These are phyloP conservation scores for Porpolomopsis calyptriformis DNA, from an alignment of 768 basidiomycete genomes.

Conservation along the genomic window DNA sequence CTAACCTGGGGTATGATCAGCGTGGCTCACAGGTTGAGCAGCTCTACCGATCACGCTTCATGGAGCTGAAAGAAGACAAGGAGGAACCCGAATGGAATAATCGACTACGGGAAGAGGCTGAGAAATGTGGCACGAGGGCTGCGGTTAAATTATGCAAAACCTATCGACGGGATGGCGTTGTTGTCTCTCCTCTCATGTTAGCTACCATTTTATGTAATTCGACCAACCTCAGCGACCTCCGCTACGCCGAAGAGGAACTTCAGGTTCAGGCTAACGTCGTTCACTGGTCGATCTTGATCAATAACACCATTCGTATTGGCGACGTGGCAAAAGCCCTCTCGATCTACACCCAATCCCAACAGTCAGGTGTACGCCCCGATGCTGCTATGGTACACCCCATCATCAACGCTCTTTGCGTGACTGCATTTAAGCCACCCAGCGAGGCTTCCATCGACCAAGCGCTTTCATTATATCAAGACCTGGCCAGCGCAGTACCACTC, in stretches of 20 bases:
- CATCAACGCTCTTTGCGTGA: conserved; percentile 38
- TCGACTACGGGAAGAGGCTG: conserved; percentile 13
- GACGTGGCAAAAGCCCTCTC: conserved; percentile 32
- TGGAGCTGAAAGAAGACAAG: conserved; percentile 12
- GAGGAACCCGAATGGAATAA: conserved; percentile 10
- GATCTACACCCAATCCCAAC: conserved; percentile 39
- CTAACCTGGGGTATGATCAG: conserved; percentile 24
- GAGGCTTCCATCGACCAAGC: conserved; percentile 43
- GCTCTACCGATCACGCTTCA: conserved; percentile 26
- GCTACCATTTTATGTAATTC: conserved; percentile 34
- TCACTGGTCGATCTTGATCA: conserved; percentile 49
- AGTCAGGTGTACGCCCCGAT: conserved; percentile 36
- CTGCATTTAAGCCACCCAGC: conserved; percentile 23
- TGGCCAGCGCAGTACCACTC: conserved; percentile 24
- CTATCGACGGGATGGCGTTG: conserved; percentile 24
- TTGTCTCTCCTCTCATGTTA: conserved; percentile 22
- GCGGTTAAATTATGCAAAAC: conserved; percentile 27
- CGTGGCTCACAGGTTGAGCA: conserved; percentile 29
- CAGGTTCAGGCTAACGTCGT: conserved; percentile 27
- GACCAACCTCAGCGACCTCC: conserved; percentile 31
- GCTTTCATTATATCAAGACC: conserved; percentile 40
- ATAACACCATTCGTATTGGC: conserved; percentile 33
- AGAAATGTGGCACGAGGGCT: conserved; percentile 20
- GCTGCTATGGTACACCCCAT: conserved; percentile 45
- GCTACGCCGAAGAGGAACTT: conserved; percentile 30